Conservation (phyloP, 805 yeast species). For the Metschnikowia cubensis region DNA sequence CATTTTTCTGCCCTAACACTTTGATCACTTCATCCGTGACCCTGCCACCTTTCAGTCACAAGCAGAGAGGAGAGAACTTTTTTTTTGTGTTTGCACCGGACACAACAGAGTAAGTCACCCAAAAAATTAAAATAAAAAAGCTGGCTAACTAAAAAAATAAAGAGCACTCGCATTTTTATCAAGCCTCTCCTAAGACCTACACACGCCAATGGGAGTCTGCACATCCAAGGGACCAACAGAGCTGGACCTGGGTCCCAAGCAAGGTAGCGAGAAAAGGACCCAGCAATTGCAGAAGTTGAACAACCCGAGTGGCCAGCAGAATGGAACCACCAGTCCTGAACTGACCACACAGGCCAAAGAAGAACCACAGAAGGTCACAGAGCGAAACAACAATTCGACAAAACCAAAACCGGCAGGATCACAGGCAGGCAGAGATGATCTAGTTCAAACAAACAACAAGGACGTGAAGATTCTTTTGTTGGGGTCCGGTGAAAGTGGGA, state of each 20-base stretch:
- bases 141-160: conserved; percentile 2
- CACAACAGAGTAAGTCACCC: neutral
- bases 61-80: neutral
- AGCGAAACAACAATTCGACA: neutral
- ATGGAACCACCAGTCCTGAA: neutral
- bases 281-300: conserved; percentile 4
- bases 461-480: conserved; percentile 71
- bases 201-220: conserved; percentile 7
- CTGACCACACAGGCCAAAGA: neutral
- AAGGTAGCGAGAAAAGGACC: neutral
- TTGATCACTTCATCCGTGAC: neutral
- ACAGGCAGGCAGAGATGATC: conserved; percentile 6
- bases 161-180: conserved; percentile 4
- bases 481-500: conserved; percentile 88
- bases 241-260: neutral
- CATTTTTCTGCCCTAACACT: neutral
- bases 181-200: neutral
- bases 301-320: neutral
- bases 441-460: conserved; percentile 20
- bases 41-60: neutral
- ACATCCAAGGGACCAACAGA: conserved; percentile 5
- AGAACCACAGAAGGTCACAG: neutral
- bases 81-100: neutral
- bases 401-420: neutral
- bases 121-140: neutral